These are phyloP conservation scores for Melocanna baccifera DNA, from an alignment of 176 grass and related monocot species.

Conservation along the genomic window DNA sequence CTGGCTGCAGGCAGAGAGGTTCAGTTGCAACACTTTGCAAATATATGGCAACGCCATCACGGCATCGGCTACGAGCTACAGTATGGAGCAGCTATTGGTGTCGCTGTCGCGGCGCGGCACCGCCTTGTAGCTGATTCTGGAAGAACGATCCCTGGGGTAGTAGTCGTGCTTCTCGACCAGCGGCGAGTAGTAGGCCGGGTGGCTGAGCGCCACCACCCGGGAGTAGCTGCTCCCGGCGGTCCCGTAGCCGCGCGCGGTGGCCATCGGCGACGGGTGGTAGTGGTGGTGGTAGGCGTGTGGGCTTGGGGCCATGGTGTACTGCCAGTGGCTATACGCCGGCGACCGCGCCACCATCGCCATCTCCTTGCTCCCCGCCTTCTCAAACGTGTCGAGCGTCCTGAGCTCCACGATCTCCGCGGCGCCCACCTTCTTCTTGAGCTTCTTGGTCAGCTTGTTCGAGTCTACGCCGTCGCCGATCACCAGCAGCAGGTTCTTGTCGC, in stretches of 20 bases:
- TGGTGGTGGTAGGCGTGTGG: constrained; percentile 24
- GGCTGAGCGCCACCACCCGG: constrained; percentile 34
- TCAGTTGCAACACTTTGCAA: not conserved
- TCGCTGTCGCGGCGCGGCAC: constrained; percentile 18
- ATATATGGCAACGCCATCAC: no score
- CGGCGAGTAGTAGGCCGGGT: constrained; percentile 50
- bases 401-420: constrained; percentile 49
- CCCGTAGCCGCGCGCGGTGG: not conserved
- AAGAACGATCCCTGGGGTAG: constrained; percentile 17
- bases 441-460: constrained; percentile 45
- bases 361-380: constrained; percentile 5
- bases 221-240: constrained; percentile 42
- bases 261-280: constrained; percentile 37
- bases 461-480: constrained; percentile 51
- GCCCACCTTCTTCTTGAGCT: constrained; percentile 43
- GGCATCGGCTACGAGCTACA: not conserved
- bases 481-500: constrained; percentile 49
- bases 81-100: constrained; percentile 25
- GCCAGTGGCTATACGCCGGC: constrained; percentile 25
- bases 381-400: constrained; percentile 39
- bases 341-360: not conserved
- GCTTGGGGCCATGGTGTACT: constrained; percentile 4
- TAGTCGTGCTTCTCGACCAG: constrained; percentile 49
- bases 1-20: not conserved
- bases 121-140: not conserved